Evolutionary conservation across 2,329 filamentous ascomycete species (phyloP).

Genomic region (Venturia nashicola): DNA sequence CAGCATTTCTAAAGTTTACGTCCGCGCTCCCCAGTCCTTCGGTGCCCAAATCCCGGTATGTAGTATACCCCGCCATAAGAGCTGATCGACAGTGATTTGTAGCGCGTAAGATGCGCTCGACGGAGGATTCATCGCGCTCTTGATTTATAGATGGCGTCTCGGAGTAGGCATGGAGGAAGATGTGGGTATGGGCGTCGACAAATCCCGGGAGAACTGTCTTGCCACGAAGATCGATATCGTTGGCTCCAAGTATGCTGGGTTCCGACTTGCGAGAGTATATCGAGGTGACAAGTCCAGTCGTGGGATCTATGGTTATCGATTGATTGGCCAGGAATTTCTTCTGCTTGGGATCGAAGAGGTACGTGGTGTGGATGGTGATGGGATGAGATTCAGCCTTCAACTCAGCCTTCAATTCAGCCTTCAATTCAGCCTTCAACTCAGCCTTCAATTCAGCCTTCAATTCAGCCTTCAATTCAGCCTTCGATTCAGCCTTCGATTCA

Average conservation of each 20-base stretch:
- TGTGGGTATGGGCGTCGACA: slow-evolving; percentile 46
- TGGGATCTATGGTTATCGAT: slow-evolving; percentile 30
- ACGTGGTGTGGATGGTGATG: slow-evolving; percentile 30
- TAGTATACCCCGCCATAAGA: slow-evolving; percentile 46
- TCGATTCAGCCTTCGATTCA: too few species aligned
- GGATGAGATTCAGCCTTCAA: not conserved
- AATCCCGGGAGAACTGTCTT: slow-evolving; percentile 40
- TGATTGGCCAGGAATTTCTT: slow-evolving; percentile 30
- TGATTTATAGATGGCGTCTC: slow-evolving; percentile 34
- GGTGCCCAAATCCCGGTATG: slow-evolving; percentile 21
- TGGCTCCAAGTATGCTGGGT: slow-evolving; percentile 41
- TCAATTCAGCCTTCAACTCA: too few species aligned
- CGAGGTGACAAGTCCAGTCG: slow-evolving; percentile 29
- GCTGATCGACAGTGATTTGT: slow-evolving; percentile 41
- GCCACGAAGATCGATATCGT: slow-evolving; percentile 45
- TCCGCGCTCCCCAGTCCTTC: slow-evolving; percentile 40
- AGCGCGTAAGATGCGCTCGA: slow-evolving; percentile 43
- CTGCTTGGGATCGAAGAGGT: slow-evolving; percentile 34
- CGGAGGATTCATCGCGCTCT: slow-evolving; percentile 45
- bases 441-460: too few species aligned
- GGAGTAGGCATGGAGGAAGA: slow-evolving; percentile 34
- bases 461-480: too few species aligned
- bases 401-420: too few species aligned
- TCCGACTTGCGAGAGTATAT: slow-evolving; percentile 30
- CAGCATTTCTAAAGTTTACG: slow-evolving; percentile 38